phyloP scores from a whole-genome alignment of 2,329 filamentous ascomycete species.

The Colletotrichum acutatum region DNA sequence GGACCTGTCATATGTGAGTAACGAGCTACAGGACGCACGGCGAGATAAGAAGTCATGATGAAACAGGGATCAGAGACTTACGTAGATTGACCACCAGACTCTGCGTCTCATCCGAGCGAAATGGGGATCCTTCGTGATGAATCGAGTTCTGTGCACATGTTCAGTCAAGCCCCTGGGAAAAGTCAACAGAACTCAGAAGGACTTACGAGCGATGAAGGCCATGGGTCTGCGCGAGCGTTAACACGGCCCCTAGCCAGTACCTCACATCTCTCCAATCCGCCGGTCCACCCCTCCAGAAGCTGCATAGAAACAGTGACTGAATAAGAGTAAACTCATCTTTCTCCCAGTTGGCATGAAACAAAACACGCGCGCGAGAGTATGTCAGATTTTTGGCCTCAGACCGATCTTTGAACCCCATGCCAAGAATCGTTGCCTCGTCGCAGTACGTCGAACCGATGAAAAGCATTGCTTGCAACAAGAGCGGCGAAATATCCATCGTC shows the following conservation, averaged over 20 bases:
- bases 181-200: constrained; percentile 25
- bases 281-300: constrained; percentile 64
- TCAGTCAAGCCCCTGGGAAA: fast-evolving
- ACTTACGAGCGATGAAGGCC: constrained; percentile 53
- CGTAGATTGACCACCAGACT: constrained; percentile 66
- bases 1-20: constrained; percentile 39
- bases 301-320: constrained; percentile 64
- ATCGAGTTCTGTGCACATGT: neutral
- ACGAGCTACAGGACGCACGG: neutral
- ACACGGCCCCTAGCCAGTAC: constrained; percentile 62
- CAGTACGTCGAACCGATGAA: constrained; percentile 66
- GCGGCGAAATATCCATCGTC: constrained; percentile 55
- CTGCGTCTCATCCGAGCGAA: constrained; percentile 54
- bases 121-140: constrained; percentile 12
- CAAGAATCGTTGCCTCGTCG: constrained; percentile 54
- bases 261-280: constrained; percentile 58
- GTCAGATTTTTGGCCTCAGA: constrained; percentile 61
- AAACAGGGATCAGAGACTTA: neutral
- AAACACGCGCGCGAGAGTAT: constrained; percentile 58
- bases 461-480: constrained; percentile 64
- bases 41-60: too few species aligned
- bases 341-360: constrained; percentile 65
- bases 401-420: constrained; percentile 58
- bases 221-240: constrained; percentile 61
- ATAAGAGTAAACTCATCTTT: constrained; percentile 60